phyloP scores from a whole-genome alignment of 768 basidiomycete genomes.

The Tephrocybe sp. region DNA sequence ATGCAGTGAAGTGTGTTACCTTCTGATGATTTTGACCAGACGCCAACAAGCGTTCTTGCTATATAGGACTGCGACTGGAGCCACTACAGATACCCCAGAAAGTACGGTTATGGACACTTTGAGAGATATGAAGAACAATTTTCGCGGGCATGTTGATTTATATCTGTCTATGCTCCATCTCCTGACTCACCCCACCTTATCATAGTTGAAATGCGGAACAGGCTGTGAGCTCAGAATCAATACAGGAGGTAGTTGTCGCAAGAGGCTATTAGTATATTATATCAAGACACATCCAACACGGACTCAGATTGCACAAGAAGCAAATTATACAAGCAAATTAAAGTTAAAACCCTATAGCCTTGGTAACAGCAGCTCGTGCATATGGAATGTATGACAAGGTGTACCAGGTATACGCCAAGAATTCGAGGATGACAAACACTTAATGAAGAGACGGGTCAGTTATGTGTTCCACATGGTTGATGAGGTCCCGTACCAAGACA shows the following conservation, averaged over 20 bases:
- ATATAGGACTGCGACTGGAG: constrained; percentile 47
- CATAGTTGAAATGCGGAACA: constrained; percentile 5
- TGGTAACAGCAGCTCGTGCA: constrained; percentile 72
- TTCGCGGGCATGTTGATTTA: constrained; percentile 49
- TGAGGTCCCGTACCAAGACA: constrained; percentile 55
- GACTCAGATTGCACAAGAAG: neutral
- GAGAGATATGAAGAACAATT: constrained; percentile 83
- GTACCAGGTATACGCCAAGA: constrained; percentile 91
- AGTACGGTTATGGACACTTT: constrained; percentile 69
- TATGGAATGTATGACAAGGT: constrained; percentile 89
- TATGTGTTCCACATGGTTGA: constrained; percentile 3
- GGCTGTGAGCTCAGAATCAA: constrained; percentile 1
- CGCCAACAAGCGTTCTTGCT: neutral
- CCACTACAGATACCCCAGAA: constrained; percentile 38
- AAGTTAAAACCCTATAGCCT: constrained; percentile 50
- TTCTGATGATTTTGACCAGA: neutral
- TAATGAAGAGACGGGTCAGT: constrained; percentile 10
- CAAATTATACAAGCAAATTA: constrained; percentile 19
- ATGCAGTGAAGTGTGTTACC: constrained; percentile 57
- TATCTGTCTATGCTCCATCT: neutral
- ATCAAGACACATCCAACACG: neutral
- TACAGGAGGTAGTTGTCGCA: neutral
- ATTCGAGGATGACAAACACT: constrained; percentile 92
- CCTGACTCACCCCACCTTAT: neutral
- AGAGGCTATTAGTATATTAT: neutral